Conservation (phyloP, 805 yeast genomes). For the Myxozyma kluyveri region DNA sequence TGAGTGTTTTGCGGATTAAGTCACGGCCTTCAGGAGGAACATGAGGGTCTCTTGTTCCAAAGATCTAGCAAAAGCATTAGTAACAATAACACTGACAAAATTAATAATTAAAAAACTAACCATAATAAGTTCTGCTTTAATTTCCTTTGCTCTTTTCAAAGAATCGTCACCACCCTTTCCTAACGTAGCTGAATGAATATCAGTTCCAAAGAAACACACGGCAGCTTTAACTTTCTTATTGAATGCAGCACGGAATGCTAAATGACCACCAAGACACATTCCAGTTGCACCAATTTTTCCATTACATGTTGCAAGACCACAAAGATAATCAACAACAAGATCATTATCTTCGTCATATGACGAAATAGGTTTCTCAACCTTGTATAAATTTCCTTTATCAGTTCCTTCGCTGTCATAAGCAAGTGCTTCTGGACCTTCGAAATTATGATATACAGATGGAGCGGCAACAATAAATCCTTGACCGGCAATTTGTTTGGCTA, state of each 20-base stretch:
- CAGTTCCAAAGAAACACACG: conserved; percentile 78
- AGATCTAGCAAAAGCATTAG: conserved; percentile 42
- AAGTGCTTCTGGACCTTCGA: conserved; percentile 60
- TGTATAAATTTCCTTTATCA: conserved; percentile 67
- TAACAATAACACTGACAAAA: not conserved
- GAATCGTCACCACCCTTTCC: conserved; percentile 73
- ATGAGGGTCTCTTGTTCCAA: conserved; percentile 76
- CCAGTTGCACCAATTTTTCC: conserved; percentile 80
- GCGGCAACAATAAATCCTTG: conserved; percentile 78
- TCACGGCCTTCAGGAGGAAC: conserved; percentile 78
- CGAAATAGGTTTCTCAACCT: conserved; percentile 61
- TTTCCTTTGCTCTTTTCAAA: conserved; percentile 52
- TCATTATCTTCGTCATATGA: conserved; percentile 75
- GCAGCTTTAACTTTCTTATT: conserved; percentile 64
- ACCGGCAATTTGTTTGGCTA: conserved; percentile 74
- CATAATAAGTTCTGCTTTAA: conserved; percentile 58
- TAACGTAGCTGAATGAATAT: conserved; percentile 64
- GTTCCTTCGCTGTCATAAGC: conserved; percentile 72
- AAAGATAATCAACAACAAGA: conserved; percentile 61
- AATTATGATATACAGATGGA: conserved; percentile 77
- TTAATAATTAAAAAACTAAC: conserved; percentile 2
- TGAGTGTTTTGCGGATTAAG: conserved; percentile 58
- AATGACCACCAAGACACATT: conserved; percentile 83
- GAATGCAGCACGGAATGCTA: conserved; percentile 67
- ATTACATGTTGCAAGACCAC: conserved; percentile 57